Base-by-base conservation (phyloP, 225 moss, liverwort and hornwort species). In the Marchantia paleacea region DNA sequence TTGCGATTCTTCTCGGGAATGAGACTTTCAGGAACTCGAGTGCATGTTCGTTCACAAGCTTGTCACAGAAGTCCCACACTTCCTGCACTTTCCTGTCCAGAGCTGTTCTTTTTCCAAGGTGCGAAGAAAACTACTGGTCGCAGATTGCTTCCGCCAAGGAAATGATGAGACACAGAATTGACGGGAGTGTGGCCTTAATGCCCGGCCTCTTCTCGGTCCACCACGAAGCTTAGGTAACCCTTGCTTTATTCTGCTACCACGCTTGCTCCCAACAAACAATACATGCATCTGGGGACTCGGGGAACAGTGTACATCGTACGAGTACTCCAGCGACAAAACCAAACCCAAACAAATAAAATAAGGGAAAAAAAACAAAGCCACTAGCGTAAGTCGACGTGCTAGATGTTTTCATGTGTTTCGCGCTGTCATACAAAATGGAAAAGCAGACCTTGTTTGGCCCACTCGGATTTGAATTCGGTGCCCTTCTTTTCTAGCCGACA, bases 21-120 rank as follows among this genome's bases (percentile, higher is more conserved):
- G 72, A 72, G 31, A 72, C 48, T 66, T 52, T n/a, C 50, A 72
- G 72, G 31, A 49, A 72, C 72, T 72, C 72, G 20, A 72, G 72
- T 72, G 72, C 69, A 22, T 49, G 9, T n/a, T 71, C 49, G 48
- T 71, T 47, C 49, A 28, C 20, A 19, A 49, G 72, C 18, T 72
- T 15, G 22, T 51, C 50, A 51, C 72, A 72, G 50, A 72, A 72
- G 72, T 72, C 50, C 48, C 72, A 72, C 72, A 72, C 72, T 72
- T 72, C 5, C 48, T 72, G 48, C 72, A 51, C 22, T 72, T 72
- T 51, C 48, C 20, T 72, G 16, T 51, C 19, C 51, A 48, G 72
- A 49, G 72, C 72, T 72, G 50, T 51, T 51, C 72, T 19, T 39
- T 71, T 72, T 72, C 72, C 50, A 22, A 52, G 72, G 50, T 31